These are phyloP conservation scores for Cladophialophora bantiana DNA, from an alignment of 2,329 filamentous ascomycete genomes.

Conservation along the genomic window DNA sequence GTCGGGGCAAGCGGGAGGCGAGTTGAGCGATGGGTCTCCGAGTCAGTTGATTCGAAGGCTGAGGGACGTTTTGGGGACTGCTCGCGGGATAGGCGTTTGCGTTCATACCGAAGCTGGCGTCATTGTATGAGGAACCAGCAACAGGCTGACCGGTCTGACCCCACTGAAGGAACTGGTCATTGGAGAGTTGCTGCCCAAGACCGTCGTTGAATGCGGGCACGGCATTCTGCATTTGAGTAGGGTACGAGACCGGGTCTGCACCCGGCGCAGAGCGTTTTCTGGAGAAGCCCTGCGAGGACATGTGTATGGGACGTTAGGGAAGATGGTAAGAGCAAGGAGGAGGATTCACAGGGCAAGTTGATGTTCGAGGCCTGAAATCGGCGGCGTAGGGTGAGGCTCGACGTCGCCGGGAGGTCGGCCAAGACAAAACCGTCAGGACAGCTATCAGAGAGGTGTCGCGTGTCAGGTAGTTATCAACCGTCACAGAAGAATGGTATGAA, in stretches of 20 bases:
- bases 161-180: slow-evolving; percentile 64
- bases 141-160: slow-evolving; percentile 52
- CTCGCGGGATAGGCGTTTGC: slow-evolving; percentile 49
- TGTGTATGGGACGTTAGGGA: neutral
- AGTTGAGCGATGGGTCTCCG: slow-evolving; percentile 50
- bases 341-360: neutral
- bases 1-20: slow-evolving; percentile 23
- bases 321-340: slow-evolving; percentile 1
- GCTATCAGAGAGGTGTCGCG: neutral
- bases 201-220: slow-evolving; percentile 47
- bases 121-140: slow-evolving; percentile 53
- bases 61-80: slow-evolving; percentile 43
- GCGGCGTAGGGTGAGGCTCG: neutral
- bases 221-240: slow-evolving; percentile 59
- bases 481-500: neutral
- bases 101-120: slow-evolving; percentile 59
- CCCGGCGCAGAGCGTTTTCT: slow-evolving; percentile 79
- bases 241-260: slow-evolving; percentile 67
- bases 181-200: slow-evolving; percentile 54
- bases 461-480: neutral
- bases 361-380: neutral
- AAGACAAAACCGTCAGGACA: neutral
- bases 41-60: slow-evolving; percentile 52
- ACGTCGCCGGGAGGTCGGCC: neutral
- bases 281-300: slow-evolving; percentile 51